Percentiles rank a stretch among this genome's conserved stretches.
Evolutionary conservation across 805 yeast genomes (phyloP).

Genomic region (Tetrapisispora nanseiensis): DNA sequence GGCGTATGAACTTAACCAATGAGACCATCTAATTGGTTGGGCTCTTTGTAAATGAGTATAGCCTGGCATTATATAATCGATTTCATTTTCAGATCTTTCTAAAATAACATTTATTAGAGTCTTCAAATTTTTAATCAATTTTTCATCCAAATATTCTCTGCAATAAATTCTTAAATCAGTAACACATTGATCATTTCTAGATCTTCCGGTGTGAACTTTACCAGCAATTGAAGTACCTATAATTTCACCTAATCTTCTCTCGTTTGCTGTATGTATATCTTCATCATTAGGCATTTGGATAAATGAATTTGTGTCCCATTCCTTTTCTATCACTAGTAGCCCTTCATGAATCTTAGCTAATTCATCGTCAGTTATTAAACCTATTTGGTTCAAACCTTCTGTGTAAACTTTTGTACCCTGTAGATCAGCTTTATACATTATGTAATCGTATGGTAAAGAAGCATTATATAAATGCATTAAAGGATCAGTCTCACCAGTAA

Average conservation of each 20-base stretch:
- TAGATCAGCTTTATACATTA: conserved; percentile 89
- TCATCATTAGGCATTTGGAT: conserved; percentile 50
- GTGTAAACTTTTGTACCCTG: conserved; percentile 93
- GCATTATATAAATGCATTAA: conserved; percentile 96
- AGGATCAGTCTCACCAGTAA: conserved; percentile 95
- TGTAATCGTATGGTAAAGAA: conserved; percentile 89
- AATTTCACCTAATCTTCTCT: conserved; percentile 91
- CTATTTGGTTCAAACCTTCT: conserved; percentile 70
- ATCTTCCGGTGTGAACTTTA: conserved; percentile 98
- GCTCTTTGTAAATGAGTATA: conserved; percentile 98
- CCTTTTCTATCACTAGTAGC: conserved; percentile 55
- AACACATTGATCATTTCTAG: conserved; percentile 97
- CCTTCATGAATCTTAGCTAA: conserved; percentile 77
- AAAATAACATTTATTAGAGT: conserved; percentile 58
- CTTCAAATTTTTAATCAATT: conserved; percentile 46
- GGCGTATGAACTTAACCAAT: conserved; percentile 91
- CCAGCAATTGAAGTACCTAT: conserved; percentile 93
- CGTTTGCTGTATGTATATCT: conserved; percentile 98
- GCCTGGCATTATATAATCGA: conserved; percentile 95
- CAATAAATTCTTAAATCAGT: conserved; percentile 97
- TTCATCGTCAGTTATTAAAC: conserved; percentile 64
- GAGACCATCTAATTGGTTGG: conserved; percentile 99
- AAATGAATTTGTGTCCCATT: conserved; percentile 71
- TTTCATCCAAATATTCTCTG: conserved; percentile 57
- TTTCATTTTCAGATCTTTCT: conserved; percentile 73